These are phyloP conservation scores for Leccinum disarticulatum DNA, from an alignment of 768 basidiomycete species.

Conservation along the genomic window DNA sequence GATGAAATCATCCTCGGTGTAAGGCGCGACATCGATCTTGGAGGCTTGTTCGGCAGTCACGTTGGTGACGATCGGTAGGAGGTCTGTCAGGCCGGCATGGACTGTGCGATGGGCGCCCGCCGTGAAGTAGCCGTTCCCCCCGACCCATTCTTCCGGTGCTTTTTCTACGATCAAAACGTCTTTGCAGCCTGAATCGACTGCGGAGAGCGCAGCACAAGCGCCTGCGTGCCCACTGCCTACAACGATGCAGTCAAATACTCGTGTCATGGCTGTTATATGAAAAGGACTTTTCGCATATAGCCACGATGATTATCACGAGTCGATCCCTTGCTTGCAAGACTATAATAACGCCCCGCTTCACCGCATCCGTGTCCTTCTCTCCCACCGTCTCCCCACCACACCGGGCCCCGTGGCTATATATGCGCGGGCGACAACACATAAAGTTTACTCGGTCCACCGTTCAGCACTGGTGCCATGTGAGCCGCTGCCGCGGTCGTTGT, in stretches of 20 bases:
- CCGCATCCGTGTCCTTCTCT: too few species aligned
- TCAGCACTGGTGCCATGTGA: neutral
- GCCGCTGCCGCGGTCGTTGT: slow-evolving; percentile 5
- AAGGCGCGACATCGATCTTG: slow-evolving; percentile 58
- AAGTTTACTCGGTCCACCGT: neutral
- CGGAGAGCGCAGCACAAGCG: slow-evolving; percentile 61
- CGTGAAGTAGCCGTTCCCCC: slow-evolving; percentile 74
- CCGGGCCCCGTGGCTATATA: too few species aligned
- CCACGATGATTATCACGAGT: too few species aligned
- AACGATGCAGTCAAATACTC: slow-evolving; percentile 53
- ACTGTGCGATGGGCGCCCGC: slow-evolving; percentile 67
- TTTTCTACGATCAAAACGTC: slow-evolving; percentile 67
- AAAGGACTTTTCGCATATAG: neutral
- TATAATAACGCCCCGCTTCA: too few species aligned
- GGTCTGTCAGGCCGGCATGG: slow-evolving; percentile 59
- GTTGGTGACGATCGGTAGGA: slow-evolving; percentile 54
- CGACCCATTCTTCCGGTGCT: slow-evolving; percentile 60
- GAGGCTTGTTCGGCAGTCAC: slow-evolving; percentile 41
- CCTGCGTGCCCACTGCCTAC: slow-evolving; percentile 70
- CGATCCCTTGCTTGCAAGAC: too few species aligned
- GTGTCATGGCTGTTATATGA: slow-evolving; percentile 10
- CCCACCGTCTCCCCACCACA: too few species aligned
- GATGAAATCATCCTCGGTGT: slow-evolving; percentile 53
- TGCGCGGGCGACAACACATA: slow-evolving; percentile 17
- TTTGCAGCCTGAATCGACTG: slow-evolving; percentile 56